These are phyloP conservation scores for Pseudonitzschia multiseries DNA, from an alignment of 108 stramenopile species.

Conservation along the genomic window DNA sequence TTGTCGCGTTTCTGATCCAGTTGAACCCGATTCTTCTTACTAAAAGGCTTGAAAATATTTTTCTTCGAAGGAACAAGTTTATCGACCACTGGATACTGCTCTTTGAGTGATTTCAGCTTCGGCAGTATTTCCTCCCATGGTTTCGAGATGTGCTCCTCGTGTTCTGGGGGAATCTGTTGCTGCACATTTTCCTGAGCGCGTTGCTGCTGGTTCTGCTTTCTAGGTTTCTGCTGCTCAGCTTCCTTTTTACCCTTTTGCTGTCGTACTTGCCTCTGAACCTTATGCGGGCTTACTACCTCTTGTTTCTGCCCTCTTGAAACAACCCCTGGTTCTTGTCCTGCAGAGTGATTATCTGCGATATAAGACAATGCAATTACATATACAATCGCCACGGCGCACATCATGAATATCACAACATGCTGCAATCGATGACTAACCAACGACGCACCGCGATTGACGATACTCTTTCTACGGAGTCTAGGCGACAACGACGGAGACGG, in stretches of 20 bases:
- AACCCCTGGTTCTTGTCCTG: not conserved
- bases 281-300: not conserved
- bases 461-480: not conserved
- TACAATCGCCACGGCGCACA: not conserved
- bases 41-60: slow-evolving; percentile 5
- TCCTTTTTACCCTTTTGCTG: not conserved
- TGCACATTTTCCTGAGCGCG: not conserved
- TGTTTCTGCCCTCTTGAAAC: not conserved
- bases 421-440: not conserved
- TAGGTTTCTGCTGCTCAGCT: not conserved
- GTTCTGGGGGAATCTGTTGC: not conserved
- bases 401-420: not conserved
- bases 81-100: not conserved
- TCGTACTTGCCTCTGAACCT: not conserved
- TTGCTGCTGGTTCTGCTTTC: not conserved
- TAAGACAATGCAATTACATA: not conserved
- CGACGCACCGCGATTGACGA: not conserved
- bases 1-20: slow-evolving; percentile 21
- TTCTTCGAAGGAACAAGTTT: not conserved
- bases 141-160: not conserved
- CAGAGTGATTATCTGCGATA: not conserved
- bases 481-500: not conserved
- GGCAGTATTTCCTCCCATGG: not conserved
- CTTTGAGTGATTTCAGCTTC: not conserved
- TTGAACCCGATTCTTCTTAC: slow-evolving; percentile 4